Evolutionary conservation across 1,284 basidiomycete genomes (phyloP), one percentile per base, ranked within the genome.

Genomic region (Melanopsichium pennsylvanicum): DNA sequence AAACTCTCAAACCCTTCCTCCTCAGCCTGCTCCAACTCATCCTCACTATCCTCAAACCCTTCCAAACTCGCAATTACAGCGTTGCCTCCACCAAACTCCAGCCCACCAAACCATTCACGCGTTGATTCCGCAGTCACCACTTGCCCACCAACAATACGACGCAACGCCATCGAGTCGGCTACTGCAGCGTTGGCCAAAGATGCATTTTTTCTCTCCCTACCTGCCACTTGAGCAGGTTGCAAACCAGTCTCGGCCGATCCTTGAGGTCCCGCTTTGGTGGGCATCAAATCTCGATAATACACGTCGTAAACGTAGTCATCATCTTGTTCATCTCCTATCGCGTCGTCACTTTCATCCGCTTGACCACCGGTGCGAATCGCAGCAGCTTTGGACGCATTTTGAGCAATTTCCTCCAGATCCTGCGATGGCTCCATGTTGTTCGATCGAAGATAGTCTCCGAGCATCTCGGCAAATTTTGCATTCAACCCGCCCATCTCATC

Each of bases 251-350:
- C 66, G 21, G 56, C 52, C 4, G 48, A 50, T 9, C 61, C 67
- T 25, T 51, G 45, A 8, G 67, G 54, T 15, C 71, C 62, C 8
- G 62, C 57, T 37, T 51, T 45, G 26, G 62, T 54, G 2, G 71
- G 68, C 13, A 70, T 29, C 40, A 59, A 44, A 29, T 76, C 74
- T 18, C 75, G 69, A 37, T 76, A 79, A 59, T 79, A 79, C 11
- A 79, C 67, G 39, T 79, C 77, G 48, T 78, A 79, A 5, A 79
- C 77, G 34, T 75, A 79, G 11, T 79, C 74, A 4, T 63, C 63
- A 7, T 72, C 67, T 49, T 38, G 9, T 47, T 50, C 3, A 43
- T 33, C 9, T 32, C 38, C 4, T 27, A 11, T 8, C 7, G 8
- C 31, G 10, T 35, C 10, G 5, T 15, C 22, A 31, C 29, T 0